These are phyloP conservation scores for Xylaria sp. DNA, from an alignment of 2,329 filamentous ascomycete genomes.

Conservation along the genomic window DNA sequence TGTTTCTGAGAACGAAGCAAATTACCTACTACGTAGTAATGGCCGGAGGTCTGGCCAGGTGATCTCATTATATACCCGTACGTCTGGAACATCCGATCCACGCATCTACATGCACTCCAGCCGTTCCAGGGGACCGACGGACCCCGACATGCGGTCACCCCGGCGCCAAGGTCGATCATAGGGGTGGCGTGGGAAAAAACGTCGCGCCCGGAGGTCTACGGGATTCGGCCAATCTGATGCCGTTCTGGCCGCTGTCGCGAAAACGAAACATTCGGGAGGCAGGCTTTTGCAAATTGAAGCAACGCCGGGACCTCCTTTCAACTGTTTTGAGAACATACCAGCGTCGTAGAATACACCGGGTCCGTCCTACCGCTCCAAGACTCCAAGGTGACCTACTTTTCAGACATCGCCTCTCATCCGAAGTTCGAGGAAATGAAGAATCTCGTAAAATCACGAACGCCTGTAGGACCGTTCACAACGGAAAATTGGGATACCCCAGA, in stretches of 20 bases:
- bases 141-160: neutral
- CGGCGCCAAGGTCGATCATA: neutral
- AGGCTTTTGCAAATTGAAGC: neutral
- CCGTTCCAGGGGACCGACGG: neutral
- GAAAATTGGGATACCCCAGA: too few species aligned
- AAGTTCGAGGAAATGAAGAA: too few species aligned
- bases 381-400: too few species aligned
- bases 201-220: neutral
- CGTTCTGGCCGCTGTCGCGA: neutral
- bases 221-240: neutral
- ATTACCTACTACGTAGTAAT: neutral
- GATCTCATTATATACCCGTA: neutral
- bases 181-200: neutral
- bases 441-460: too few species aligned
- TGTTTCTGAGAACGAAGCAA: too few species aligned
- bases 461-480: too few species aligned
- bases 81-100: neutral
- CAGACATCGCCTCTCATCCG: too few species aligned
- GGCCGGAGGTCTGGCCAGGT: neutral
- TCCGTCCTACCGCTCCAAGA: too few species aligned
- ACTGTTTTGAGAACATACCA: too few species aligned
- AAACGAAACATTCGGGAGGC: neutral
- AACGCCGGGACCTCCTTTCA: too few species aligned
- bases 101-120: neutral
- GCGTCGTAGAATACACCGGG: too few species aligned